These are phyloP conservation scores for Glonium stellatum DNA, from an alignment of 495 filamentous ascomycete species.

Conservation along the genomic window DNA sequence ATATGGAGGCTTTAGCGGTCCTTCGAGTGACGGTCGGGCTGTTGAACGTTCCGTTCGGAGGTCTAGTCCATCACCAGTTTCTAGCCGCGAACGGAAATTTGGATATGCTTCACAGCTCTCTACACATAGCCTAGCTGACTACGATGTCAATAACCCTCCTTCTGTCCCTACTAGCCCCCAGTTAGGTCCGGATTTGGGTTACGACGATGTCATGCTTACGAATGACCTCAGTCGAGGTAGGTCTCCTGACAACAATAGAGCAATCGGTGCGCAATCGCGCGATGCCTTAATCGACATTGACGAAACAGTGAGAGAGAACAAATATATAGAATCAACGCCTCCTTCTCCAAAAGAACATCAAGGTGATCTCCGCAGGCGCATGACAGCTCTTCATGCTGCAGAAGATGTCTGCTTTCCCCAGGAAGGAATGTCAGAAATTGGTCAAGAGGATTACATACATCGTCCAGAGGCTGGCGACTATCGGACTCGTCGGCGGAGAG, in stretches of 20 bases:
- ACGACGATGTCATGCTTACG: constrained; percentile 71
- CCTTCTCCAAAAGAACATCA: constrained; percentile 35
- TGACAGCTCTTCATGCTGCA: constrained; percentile 52
- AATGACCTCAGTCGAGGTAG: constrained; percentile 43
- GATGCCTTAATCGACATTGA: constrained; percentile 58
- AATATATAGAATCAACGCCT: constrained; percentile 29
- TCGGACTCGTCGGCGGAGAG: constrained; percentile 11
- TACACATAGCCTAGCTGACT: constrained; percentile 37
- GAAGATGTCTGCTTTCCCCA: constrained; percentile 92
- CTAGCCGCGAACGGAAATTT: constrained; percentile 23
- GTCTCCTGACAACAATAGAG: constrained; percentile 34
- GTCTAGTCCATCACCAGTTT: constrained; percentile 13
- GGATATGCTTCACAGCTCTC: constrained; percentile 5
- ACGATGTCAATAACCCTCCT: constrained; percentile 95
- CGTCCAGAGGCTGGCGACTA: constrained; percentile 36
- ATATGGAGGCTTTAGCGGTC: constrained; percentile 25
- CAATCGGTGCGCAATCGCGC: constrained; percentile 29
- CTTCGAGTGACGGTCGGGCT: constrained; percentile 12
- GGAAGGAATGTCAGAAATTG: constrained; percentile 68
- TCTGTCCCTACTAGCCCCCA: constrained; percentile 77
- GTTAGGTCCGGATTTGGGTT: constrained; percentile 54
- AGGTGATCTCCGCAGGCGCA: constrained; percentile 44
- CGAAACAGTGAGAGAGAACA: constrained; percentile 30
- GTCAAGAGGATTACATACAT: constrained; percentile 60
- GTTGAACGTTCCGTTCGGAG: constrained; percentile 9